phyloP scores from a whole-genome alignment of 371 early-diverging fungal genomes.

The Apophysomyces ossiformis region DNA sequence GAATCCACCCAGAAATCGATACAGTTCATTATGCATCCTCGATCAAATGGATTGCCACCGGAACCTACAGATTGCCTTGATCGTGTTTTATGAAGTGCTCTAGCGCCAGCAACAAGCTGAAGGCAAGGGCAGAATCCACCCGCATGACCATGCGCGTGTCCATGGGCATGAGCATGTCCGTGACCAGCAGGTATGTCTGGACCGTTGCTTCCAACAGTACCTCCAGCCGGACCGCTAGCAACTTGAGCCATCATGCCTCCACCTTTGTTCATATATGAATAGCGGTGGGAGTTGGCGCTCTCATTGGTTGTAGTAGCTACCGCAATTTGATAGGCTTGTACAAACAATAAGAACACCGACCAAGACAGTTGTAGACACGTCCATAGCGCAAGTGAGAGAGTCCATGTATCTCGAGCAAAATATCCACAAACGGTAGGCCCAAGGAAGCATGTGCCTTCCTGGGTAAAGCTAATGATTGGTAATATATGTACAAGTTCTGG shows the following conservation, averaged over 20 bases:
- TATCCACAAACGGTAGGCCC: conserved; percentile 68
- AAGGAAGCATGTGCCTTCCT: conserved; percentile 60
- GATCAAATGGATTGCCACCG: conserved; percentile 64
- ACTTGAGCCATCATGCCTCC: conserved; percentile 40
- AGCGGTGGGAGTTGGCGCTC: conserved; percentile 71
- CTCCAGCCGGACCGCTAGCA: conserved; percentile 35
- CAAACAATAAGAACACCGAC: conserved; percentile 74
- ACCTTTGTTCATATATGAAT: conserved; percentile 53
- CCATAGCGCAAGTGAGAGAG: conserved; percentile 74
- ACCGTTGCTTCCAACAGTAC: conserved; percentile 45
- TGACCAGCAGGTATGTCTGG: conserved; percentile 25
- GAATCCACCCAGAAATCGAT: conserved; percentile 81
- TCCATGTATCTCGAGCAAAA: conserved; percentile 78
- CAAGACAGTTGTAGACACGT: conserved; percentile 76
- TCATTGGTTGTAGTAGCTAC: conserved; percentile 91
- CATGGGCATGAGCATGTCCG: conserved; percentile 19
- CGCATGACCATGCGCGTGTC: conserved; percentile 10
- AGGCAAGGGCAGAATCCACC: conserved; percentile 46
- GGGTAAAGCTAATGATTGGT: conserved; percentile 31
- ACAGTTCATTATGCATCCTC: conserved; percentile 76
- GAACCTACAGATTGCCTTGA: background rate
- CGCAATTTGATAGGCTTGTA: conserved; percentile 83
- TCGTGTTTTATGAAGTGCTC: conserved; percentile 44
- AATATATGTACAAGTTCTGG: conserved; percentile 33
- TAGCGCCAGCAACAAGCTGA: conserved; percentile 52